Evolutionary conservation across 352 stramenopile genomes (phyloP), one percentile per base, ranked within the genome.

Genomic region (Ophiocytium majus): DNA sequence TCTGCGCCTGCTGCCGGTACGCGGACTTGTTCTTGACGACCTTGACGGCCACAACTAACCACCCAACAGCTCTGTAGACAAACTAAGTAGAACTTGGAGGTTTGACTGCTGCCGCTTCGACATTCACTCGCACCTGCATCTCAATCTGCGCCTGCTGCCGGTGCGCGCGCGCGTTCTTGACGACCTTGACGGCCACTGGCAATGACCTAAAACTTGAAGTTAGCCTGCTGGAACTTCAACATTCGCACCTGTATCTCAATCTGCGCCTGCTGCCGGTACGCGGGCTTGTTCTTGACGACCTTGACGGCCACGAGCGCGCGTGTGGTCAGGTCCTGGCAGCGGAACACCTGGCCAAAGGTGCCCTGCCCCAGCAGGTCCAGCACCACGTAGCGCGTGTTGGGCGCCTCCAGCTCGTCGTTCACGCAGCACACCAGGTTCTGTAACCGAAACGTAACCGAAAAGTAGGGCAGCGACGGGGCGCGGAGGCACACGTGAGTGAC

Each of bases 261-360:
- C 5, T 97, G 89, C n/a, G 96, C 96, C 89, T 99, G 97, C 76
- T 95, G 91, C 33, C 93, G 93, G 89, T 98, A 99, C 50, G 95
- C 95, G 28, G 92, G 91, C 81, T 97, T 97, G 90, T 98, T 99
- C 88, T 98, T 98, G 34, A 99, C 96, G 88, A 99, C 96, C 91
- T 99, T 99, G 79, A 99, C 90, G 0, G 96, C 97, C 9, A 99
- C 95, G 17, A 94, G 90, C 76, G 94, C 87, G 71, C 93, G 91
- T 19, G 92, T 96, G 75, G 91, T 88, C 80, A 86, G 35, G 82
- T 98, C 93, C 10, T 96, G 84, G 86, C 96, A 99, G 82, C 93
- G 92, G 35, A 99, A 97, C 31, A 99, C 97, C 92, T 99, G 97
- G 0, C 97, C 97, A 90, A 99, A 99, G 0, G 96, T 98, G 0